phyloP scores from a whole-genome alignment of 495 filamentous ascomycete genomes.

The Aspergillus avenaceus region DNA sequence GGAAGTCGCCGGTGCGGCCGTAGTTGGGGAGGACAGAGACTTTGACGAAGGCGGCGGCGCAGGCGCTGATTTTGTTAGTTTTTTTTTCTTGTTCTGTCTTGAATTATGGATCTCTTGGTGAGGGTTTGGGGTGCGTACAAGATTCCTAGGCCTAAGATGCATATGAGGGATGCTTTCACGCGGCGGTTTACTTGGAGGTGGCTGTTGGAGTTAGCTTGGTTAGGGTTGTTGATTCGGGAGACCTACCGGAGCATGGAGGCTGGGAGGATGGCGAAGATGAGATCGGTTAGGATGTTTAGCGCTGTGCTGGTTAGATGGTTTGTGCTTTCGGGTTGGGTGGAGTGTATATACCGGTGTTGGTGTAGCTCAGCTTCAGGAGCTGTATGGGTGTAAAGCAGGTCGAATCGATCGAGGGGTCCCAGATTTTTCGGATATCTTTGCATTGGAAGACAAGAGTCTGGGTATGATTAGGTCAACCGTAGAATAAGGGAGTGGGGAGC shows the following conservation, averaged over 20 bases:
- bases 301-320: constrained; percentile 19
- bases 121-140: constrained; percentile 27
- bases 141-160: constrained; percentile 38
- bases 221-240: background rate
- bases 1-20: constrained; percentile 38
- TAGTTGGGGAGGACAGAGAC: constrained; percentile 32
- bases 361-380: constrained; percentile 29
- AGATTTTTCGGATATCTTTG: constrained; percentile 21
- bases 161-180: constrained; percentile 36
- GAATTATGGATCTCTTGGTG: background rate
- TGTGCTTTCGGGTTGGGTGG: background rate
- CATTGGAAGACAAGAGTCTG: constrained; percentile 24
- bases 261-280: constrained; percentile 39
- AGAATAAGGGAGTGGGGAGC: background rate
- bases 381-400: constrained; percentile 31
- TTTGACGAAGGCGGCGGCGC: constrained; percentile 45
- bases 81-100: background rate
- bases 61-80: constrained; percentile 25
- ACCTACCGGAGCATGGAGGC: constrained; percentile 33
- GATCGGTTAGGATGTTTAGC: constrained; percentile 40
- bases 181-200: constrained; percentile 39
- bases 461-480: background rate
- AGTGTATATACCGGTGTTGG: constrained; percentile 25
- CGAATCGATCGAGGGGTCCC: constrained; percentile 29
- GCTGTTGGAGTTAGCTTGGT: constrained; percentile 17